phyloP scores from a whole-genome alignment of 805 yeast genomes.

The Lachancea thermotolerans region DNA sequence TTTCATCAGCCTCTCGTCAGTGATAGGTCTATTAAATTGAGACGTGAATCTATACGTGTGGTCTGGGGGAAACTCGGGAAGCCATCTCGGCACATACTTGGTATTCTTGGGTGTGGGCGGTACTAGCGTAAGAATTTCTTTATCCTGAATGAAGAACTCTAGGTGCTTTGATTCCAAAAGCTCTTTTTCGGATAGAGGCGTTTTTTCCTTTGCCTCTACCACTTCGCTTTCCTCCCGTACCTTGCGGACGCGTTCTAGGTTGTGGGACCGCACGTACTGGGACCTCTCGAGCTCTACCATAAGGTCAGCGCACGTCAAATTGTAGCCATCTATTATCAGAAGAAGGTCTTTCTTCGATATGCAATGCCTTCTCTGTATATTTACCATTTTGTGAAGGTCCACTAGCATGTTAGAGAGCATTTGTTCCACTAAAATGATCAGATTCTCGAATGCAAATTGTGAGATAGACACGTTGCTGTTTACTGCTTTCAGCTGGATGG shows the following conservation, averaged over 20 bases:
- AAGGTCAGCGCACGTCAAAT: constrained; percentile 36
- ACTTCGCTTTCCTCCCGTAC: constrained; percentile 9
- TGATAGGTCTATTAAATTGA: constrained; percentile 49
- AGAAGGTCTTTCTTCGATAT: constrained; percentile 48
- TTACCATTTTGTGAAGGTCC: constrained; percentile 44
- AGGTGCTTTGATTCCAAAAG: constrained; percentile 9
- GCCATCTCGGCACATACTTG: constrained; percentile 58
- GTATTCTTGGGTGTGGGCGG: constrained; percentile 41
- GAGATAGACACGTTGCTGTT: constrained; percentile 27
- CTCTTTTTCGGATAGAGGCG: constrained; percentile 7
- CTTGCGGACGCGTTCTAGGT: constrained; percentile 9
- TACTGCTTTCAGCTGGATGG: constrained; percentile 32
- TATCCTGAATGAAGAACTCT: constrained; percentile 12
- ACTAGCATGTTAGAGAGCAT: constrained; percentile 36
- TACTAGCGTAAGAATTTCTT: constrained; percentile 36
- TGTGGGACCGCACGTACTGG: constrained; percentile 15
- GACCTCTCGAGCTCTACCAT: constrained; percentile 32
- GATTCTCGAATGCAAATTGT: constrained; percentile 34
- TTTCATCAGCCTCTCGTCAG: constrained; percentile 66
- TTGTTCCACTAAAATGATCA: constrained; percentile 31
- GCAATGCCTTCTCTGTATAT: constrained; percentile 52
- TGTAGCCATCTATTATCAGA: constrained; percentile 39
- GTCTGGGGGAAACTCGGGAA: constrained; percentile 90
- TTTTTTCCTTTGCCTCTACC: constrained; percentile 6
- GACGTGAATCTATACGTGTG: constrained; percentile 84